Percentiles rank a stretch among this genome's conserved stretches.
Conservation (phyloP, 371 early-diverging fungal genomes). For the Lichtheimia hyalospora region DNA sequence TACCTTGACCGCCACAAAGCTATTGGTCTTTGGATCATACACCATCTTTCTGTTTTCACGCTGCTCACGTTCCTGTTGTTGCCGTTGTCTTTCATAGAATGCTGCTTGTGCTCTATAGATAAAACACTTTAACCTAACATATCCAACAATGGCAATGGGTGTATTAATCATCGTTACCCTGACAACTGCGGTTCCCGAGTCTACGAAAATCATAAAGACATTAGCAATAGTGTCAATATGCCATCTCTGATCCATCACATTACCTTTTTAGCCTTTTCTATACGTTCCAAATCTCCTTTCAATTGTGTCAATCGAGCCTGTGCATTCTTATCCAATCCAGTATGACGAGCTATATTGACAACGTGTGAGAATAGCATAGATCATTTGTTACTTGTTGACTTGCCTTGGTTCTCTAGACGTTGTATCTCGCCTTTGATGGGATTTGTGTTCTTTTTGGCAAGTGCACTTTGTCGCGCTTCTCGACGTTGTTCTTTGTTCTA, state of each 20-base stretch:
- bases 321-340: constrained; percentile 53
- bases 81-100: constrained; percentile 35
- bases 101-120: constrained; percentile 37
- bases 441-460: constrained; percentile 53
- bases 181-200: not conserved
- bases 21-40: constrained; percentile 42
- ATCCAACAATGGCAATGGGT: no score
- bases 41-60: constrained; percentile 43
- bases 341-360: constrained; percentile 20
- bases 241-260: not conserved
- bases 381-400: not conserved
- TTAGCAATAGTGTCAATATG: not conserved
- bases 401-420: constrained; percentile 50
- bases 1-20: constrained; percentile 44
- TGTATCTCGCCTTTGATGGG: constrained; percentile 44
- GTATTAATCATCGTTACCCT: not conserved
- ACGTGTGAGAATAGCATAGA: not conserved
- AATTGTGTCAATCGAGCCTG: constrained; percentile 44
- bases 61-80: constrained; percentile 33
- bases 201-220: not conserved
- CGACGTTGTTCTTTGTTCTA: constrained; percentile 69
- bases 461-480: constrained; percentile 47
- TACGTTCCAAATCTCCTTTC: constrained; percentile 41
- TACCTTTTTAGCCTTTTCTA: constrained; percentile 49
- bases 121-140: no score